Percentiles rank a stretch among this genome's conserved stretches.
These are phyloP conservation scores for Mycena sanguinolenta DNA, from an alignment of 768 basidiomycete species.

Conservation along the genomic window DNA sequence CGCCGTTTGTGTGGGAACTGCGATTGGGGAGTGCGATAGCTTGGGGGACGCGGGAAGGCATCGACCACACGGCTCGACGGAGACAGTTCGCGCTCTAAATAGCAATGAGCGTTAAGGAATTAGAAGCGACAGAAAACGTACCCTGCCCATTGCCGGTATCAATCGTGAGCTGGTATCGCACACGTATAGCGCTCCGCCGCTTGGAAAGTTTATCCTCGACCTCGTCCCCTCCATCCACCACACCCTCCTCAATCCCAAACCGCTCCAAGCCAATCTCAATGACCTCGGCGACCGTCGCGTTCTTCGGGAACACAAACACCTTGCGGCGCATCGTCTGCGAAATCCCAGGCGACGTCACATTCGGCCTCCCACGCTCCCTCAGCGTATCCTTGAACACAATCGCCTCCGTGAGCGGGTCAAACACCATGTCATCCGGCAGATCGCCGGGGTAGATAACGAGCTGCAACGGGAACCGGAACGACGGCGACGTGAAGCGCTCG, in stretches of 20 bases:
- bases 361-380: constrained; percentile 63
- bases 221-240: constrained; percentile 98
- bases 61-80: constrained; percentile 90
- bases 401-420: constrained; percentile 93
- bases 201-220: constrained; percentile 93
- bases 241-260: constrained; percentile 96
- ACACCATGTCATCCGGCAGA: constrained; percentile 93
- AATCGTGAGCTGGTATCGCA: constrained; percentile 85
- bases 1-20: constrained; percentile 80
- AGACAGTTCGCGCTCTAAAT: constrained; percentile 79
- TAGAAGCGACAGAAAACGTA: constrained; percentile 49
- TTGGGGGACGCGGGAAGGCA: constrained; percentile 82
- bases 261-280: constrained; percentile 93
- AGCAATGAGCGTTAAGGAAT: constrained; percentile 18
- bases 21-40: constrained; percentile 73
- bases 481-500: constrained; percentile 87
- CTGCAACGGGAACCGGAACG: constrained; percentile 87
- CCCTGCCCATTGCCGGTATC: constrained; percentile 71
- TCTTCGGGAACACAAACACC: constrained; percentile 93
- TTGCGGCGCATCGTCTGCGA: constrained; percentile 78
- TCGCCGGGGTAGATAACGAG: constrained; percentile 90
- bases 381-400: constrained; percentile 90
- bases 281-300: constrained; percentile 95
- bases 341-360: constrained; percentile 63
- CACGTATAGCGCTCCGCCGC: constrained; percentile 80